Evolutionary conservation across 2,329 filamentous ascomycete species (phyloP).

Genomic region (Arthrobotrys iridis): DNA sequence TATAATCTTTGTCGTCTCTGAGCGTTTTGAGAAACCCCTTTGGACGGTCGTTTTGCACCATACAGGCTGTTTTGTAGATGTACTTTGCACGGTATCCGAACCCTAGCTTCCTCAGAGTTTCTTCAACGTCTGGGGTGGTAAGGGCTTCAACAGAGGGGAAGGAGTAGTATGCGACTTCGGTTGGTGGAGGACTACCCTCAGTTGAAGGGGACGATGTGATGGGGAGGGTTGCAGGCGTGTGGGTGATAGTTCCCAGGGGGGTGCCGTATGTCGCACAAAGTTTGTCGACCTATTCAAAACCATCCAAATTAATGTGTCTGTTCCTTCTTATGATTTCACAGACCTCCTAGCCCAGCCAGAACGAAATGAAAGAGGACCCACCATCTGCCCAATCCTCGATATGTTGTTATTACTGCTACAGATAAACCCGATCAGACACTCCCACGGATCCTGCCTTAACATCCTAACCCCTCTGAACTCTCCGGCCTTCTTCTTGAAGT

Average conservation of each 20-base stretch:
- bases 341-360: background rate
- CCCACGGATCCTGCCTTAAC: conserved; percentile 94
- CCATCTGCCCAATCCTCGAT: conserved; percentile 92
- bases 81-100: conserved; percentile 97
- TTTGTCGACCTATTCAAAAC: conserved; percentile 73
- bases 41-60: conserved; percentile 74
- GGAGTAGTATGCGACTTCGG: conserved; percentile 79
- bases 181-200: conserved; percentile 58
- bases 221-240: conserved; percentile 17
- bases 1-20: conserved; percentile 78
- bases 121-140: conserved; percentile 78
- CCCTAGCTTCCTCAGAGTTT: conserved; percentile 80
- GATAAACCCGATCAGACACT: conserved; percentile 91
- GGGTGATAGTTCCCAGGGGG: conserved; percentile 51
- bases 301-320: conserved; percentile 2
- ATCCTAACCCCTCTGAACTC: conserved; percentile 92
- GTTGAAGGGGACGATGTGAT: conserved; percentile 17
- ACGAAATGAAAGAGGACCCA: conserved; percentile 59
- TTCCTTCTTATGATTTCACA: background rate
- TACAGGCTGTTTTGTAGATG: conserved; percentile 82
- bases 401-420: conserved; percentile 99
- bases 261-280: conserved; percentile 86
- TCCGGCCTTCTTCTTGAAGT: conserved; percentile 87
- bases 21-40: conserved; percentile 79
- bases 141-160: conserved; percentile 82